A percentile compares a stretch with the other conserved stretches of the same genome.
Conservation (phyloP, 208 protist genomes). For the Crithidia brevicula region DNA sequence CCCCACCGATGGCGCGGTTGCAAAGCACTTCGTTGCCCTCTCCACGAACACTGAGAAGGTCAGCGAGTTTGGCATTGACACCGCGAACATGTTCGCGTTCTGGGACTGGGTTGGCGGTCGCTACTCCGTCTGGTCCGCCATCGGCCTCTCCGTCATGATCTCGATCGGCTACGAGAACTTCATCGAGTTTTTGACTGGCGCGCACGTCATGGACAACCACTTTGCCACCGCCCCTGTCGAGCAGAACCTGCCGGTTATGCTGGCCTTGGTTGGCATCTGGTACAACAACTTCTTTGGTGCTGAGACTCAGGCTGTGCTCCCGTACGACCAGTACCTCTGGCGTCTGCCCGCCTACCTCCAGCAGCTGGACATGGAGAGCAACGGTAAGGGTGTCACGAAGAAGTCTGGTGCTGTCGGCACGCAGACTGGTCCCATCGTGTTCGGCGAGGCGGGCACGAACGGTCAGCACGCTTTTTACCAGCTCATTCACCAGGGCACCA, state of each 20-base stretch:
- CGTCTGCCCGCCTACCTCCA: slow-evolving; percentile 98
- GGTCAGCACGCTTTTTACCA: slow-evolving; percentile 97
- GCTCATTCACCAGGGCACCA: slow-evolving; percentile 97
- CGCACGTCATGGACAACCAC: slow-evolving; percentile 84
- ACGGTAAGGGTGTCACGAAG: slow-evolving; percentile 94
- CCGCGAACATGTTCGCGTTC: slow-evolving; percentile 97
- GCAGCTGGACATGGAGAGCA: slow-evolving; percentile 98
- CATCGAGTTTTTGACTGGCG: slow-evolving; percentile 93
- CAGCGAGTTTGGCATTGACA: slow-evolving; percentile 96
- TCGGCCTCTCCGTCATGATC: slow-evolving; percentile 96
- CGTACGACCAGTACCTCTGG: slow-evolving; percentile 98
- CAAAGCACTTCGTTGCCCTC: slow-evolving; percentile 98
- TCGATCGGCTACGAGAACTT: slow-evolving; percentile 96
- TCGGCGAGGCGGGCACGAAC: slow-evolving; percentile 96
- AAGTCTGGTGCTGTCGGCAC: slow-evolving; percentile 51
- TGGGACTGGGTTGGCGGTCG: slow-evolving; percentile 99
- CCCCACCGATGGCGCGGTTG: slow-evolving; percentile 66
- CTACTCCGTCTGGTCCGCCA: slow-evolving; percentile 98
- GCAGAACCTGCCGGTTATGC: slow-evolving; percentile 93
- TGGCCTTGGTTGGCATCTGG: slow-evolving; percentile 96
- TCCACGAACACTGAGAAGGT: slow-evolving; percentile 95
- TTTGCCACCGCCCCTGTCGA: slow-evolving; percentile 67
- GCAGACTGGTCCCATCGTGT: slow-evolving; percentile 96
- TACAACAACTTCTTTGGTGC: slow-evolving; percentile 97
- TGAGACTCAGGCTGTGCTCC: slow-evolving; percentile 96